Evolutionary conservation across 2,329 filamentous ascomycete genomes (phyloP), one percentile per base, ranked within the genome.

Genomic region (Trichoderma aggressivum): DNA sequence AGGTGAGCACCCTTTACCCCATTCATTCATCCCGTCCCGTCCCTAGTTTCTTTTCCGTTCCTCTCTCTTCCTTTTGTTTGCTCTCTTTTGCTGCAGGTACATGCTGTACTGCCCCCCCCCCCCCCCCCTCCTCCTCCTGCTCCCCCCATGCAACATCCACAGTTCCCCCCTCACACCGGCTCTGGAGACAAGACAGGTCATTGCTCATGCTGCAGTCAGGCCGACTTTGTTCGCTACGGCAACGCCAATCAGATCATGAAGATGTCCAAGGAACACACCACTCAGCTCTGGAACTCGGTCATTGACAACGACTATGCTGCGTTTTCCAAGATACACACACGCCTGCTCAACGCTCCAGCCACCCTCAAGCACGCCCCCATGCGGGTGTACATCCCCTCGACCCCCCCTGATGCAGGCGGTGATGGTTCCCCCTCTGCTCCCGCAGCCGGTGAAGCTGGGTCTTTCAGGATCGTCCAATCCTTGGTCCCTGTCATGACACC

Each of bases 231-330:
- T 64, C 89, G 94, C 65, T 95, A 96, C 75, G 94, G 94, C 58
- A 96, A 92, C 68, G 94, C 93, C 18, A 94, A 95, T 79, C 91
- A 92, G 72, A 94, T 97, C 77, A 97, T 97, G 93, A 91, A 90
- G 68, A 84, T 98, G 77, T 94, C 91, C 72, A 94, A 94, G 79
- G 90, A 92, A 59, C 90, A 97, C 79, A 96, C 93, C 16, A 93
- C 90, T 8, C 88, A 91, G 36, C 85, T 98, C 39, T 98, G 94
- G 94, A 87, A 90, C 74, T 88, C 92, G 11, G 92, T 97, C 55
- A 86, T 91, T 79, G 88, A 92, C 75, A 92, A 97, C 76, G 90
- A 98, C 80, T 90, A 92, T 75, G 75, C 84, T 10, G 84, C 90
- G 53, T 98, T 92, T 82, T 87, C 88, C 77, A 88, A 88, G 71